These are phyloP conservation scores for Suhomyces chickasaworum DNA, from an alignment of 1,139 yeast genomes.

Conservation along the genomic window DNA sequence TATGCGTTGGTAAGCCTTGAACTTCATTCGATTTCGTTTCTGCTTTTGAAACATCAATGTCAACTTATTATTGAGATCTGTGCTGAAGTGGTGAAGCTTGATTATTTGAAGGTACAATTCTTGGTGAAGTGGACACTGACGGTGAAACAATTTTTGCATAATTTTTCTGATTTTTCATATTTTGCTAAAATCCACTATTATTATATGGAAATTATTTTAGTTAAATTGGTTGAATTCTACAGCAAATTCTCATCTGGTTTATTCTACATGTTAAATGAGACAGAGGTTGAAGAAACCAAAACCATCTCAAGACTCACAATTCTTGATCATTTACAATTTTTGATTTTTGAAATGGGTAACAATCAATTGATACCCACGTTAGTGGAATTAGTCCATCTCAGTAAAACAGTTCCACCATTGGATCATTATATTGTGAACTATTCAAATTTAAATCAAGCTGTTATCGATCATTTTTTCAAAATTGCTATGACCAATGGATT, in stretches of 20 bases:
- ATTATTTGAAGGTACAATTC: not conserved
- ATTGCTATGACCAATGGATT: not conserved
- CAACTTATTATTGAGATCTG: not conserved
- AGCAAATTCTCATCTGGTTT: not conserved
- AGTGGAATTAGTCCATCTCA: not conserved
- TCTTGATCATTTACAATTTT: not conserved
- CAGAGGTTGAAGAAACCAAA: not conserved
- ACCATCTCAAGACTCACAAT: not conserved
- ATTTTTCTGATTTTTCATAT: not conserved
- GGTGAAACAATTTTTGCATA: not conserved
- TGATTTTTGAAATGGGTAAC: not conserved
- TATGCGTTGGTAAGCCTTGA: constrained; percentile 10
- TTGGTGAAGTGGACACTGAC: not conserved
- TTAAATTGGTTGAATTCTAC: not conserved
- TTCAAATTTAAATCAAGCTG: not conserved
- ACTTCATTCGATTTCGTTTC: not conserved
- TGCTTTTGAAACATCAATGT: constrained; percentile 11
- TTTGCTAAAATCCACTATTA: not conserved
- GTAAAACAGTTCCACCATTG: not conserved
- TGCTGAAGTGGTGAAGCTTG: not conserved
- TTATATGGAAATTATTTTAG: not conserved
- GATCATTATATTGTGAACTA: not conserved
- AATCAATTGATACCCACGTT: not conserved
- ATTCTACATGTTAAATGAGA: not conserved
- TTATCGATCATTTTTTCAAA: not conserved